Evolutionary conservation across 1,139 yeast species (phyloP), one percentile per base, ranked within the genome.

Genomic region (Suhomyces choctaworum): DNA sequence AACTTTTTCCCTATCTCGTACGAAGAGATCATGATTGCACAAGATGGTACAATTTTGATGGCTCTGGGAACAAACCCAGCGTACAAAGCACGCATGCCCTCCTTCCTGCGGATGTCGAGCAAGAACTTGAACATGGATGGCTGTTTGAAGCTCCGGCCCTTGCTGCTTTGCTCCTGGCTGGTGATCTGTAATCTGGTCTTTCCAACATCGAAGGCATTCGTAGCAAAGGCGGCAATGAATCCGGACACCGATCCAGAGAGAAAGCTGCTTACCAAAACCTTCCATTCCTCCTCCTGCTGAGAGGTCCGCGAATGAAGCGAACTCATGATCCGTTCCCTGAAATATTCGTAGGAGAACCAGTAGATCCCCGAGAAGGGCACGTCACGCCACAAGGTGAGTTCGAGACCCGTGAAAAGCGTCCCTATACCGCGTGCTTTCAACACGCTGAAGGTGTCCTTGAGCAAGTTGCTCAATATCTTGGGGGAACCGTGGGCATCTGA

Each of bases 11-110:
- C 87, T 34, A 90, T 69, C 58, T 92, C 98, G 58, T 92, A 92
- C 28, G 95, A 84, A 2, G 97, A 87, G 34, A 92, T 90, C 99
- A 92, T 94, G 24, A 92, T 92, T 2, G 98, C 98, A 73, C 98
- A 92, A 9, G 97, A 84, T 3, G 98, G 98, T 1, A 97, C 96
- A 26, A 92, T 85, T 54, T 92, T 92, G 58, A 90, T 65, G 7
- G 92, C 76, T 46, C 99, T 72, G 0, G 97, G 97, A 2, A 78
- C 70, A 27, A 89, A 65, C 0, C 98, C 98, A 25, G 87, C 85
- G 55, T 82, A 90, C 13, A 92, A 64, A 0, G 97, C 94, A 4
- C 71, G 54, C 11, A 76, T 31, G 0, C 99, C 98, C 58, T 92
- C 98, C 19, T 66, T 73, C 47, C 60, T 71, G 40, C 77, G 70